phyloP scores from a whole-genome alignment of 2,329 filamentous ascomycete species.

The Apiospora malaysiana region DNA sequence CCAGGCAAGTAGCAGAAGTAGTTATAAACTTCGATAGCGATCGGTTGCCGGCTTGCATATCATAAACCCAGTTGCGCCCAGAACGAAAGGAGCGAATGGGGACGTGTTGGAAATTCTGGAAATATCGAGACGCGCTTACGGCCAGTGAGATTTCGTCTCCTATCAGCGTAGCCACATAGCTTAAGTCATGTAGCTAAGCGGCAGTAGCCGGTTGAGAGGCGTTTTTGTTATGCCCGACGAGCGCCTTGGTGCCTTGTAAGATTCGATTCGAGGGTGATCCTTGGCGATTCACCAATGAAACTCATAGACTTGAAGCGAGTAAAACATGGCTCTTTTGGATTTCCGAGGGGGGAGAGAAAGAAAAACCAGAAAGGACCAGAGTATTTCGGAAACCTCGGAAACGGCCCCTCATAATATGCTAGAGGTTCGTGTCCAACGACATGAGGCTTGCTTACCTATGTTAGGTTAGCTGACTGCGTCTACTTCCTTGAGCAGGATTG shows the following conservation, averaged over 20 bases:
- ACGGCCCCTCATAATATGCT: background rate
- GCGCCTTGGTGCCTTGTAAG: conserved; percentile 1
- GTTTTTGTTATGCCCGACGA: background rate
- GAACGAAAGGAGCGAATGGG: background rate
- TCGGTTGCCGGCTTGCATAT: background rate
- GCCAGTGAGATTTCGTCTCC: conserved; percentile 11
- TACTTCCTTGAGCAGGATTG: background rate
- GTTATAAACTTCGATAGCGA: background rate
- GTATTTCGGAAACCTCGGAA: background rate
- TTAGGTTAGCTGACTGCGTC: background rate
- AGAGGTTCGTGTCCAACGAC: background rate
- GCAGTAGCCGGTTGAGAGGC: background rate
- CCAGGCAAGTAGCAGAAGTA: background rate
- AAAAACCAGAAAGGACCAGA: background rate
- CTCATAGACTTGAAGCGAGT: background rate
- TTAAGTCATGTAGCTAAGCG: background rate
- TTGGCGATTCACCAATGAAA: background rate
- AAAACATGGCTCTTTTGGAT: background rate
- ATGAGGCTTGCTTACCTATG: background rate
- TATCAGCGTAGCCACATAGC: background rate
- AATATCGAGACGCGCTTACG: background rate
- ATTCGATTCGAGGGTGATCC: background rate
- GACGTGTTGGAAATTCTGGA: background rate
- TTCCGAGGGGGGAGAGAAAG: too few relatives aligned
- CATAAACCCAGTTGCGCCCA: too few relatives aligned